Evolutionary conservation across 164 flowering plant genomes (phyloP).

Genomic region (Vitis riparia): DNA sequence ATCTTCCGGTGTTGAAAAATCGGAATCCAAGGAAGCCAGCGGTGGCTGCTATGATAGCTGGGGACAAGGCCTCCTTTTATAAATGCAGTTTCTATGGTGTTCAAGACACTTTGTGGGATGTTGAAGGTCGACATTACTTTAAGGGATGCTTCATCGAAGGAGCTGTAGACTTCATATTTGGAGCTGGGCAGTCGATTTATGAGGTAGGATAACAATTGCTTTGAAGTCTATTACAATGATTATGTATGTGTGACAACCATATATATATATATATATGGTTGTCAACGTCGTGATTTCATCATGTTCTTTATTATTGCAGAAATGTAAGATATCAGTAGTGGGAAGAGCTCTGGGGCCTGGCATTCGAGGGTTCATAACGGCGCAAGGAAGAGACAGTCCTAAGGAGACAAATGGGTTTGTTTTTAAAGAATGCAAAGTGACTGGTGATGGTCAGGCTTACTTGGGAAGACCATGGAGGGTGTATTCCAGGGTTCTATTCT

Average conservation of each 20-base stretch:
- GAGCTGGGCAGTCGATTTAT: slow-evolving; percentile 60
- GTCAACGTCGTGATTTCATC: too few relatives aligned
- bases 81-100: slow-evolving; percentile 47
- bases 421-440: slow-evolving; percentile 26
- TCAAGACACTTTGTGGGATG: slow-evolving; percentile 78
- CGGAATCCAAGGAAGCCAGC: slow-evolving; percentile 44
- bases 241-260: not conserved
- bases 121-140: slow-evolving; percentile 54
- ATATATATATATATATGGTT: too few relatives aligned
- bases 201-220: slow-evolving; percentile 31
- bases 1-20: not conserved
- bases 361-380: slow-evolving; percentile 32
- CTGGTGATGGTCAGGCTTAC: slow-evolving; percentile 25
- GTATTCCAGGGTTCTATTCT: slow-evolving; percentile 35
- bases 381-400: slow-evolving; percentile 30
- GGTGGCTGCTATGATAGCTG: slow-evolving; percentile 51
- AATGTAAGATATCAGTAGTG: slow-evolving; percentile 18
- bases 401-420: slow-evolving; percentile 36
- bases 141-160: slow-evolving; percentile 37
- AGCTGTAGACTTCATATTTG: slow-evolving; percentile 69
- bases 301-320: slow-evolving; percentile 5
- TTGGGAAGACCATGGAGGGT: slow-evolving; percentile 46
- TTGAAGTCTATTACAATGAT: not conserved
- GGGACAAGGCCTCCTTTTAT: slow-evolving; percentile 47
- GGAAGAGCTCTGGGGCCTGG: slow-evolving; percentile 21